Conservation (phyloP, 495 filamentous ascomycete genomes). For the Aspergillus coremiiformis region DNA sequence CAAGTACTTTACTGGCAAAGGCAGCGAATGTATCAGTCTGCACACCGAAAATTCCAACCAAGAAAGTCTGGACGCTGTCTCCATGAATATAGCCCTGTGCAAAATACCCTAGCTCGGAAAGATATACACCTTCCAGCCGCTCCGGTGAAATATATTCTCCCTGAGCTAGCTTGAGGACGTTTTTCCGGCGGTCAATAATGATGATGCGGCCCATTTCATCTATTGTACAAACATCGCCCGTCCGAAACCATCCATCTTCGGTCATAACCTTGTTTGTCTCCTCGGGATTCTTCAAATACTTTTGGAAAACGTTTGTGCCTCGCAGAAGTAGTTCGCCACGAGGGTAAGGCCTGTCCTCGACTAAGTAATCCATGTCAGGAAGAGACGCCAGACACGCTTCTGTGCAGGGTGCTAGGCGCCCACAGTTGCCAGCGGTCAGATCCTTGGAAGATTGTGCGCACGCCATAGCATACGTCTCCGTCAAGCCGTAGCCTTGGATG, state of each 20-base stretch:
- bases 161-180: slow-evolving; percentile 94
- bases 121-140: slow-evolving; percentile 88
- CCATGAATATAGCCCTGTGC: slow-evolving; percentile 85
- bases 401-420: slow-evolving; percentile 54
- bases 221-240: slow-evolving; percentile 80
- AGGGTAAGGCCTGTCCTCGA: slow-evolving; percentile 85
- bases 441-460: slow-evolving; percentile 64
- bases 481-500: slow-evolving; percentile 86
- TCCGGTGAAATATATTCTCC: slow-evolving; percentile 98
- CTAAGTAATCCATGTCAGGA: slow-evolving; percentile 90
- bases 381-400: slow-evolving; percentile 81
- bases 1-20: slow-evolving; percentile 69
- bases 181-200: slow-evolving; percentile 96
- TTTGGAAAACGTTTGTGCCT: slow-evolving; percentile 66
- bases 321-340: slow-evolving; percentile 86
- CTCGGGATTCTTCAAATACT: slow-evolving; percentile 82
- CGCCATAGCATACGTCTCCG: slow-evolving; percentile 82
- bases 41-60: slow-evolving; percentile 84
- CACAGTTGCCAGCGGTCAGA: slow-evolving; percentile 73
- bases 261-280: slow-evolving; percentile 79
- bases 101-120: slow-evolving; percentile 70
- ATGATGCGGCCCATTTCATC: slow-evolving; percentile 81
- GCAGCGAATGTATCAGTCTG: slow-evolving; percentile 72
- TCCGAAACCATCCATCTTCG: slow-evolving; percentile 93
- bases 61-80: slow-evolving; percentile 71